Base-by-base conservation (phyloP, 345 rosid genomes). In the Ailanthus altissimus region DNA sequence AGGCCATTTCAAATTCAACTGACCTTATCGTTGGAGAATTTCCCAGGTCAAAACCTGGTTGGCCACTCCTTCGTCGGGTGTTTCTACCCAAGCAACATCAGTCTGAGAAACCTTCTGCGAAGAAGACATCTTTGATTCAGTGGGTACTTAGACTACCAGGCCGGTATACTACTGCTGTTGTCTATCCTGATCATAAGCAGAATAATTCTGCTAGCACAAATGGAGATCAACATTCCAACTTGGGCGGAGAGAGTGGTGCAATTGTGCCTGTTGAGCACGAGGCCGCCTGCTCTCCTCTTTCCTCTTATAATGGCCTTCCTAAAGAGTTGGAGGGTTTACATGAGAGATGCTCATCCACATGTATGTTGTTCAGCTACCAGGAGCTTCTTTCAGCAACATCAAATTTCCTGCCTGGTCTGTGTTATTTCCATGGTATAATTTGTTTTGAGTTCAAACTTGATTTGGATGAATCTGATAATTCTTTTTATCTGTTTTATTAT, bases 331-430 rank as follows among this genome's bases (percentile, higher is more conserved):
- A 80, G 81, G 86, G 86, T 77, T 82, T 97, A 72, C 86, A 81
- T 72, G 97, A 88, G 67, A 90, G 76, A 75, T 90, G 85, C 84
- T 92, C 94, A 23, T 88, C 98, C 61, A 86, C 90, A 8, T 94
- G 98, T 79, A 88, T 97, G 86, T 82, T 92, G 78, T 94, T 94
- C 82, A 89, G 84, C 73, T 89, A 91, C 72, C 90, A 88, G 66
- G 98, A 97, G 79, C 93, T 97, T 72, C 54, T 81, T 73, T 73
- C 60, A n/a, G 92, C 93, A 2, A 97, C 98, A 54, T 87, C 87
- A 42, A 87, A 86, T 77, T 94, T 97, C 81, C 76, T 72, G 63
- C 89, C 92, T 6, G 95, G 98, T 94, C 80, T 81, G 84, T 76
- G 78, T 54, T 58, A 56, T 16, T 77, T 75, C 20, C 15, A 14